A percentile compares a stretch with the other conserved stretches of the same genome.
phyloP scores from a whole-genome alignment of 148 eudicot genomes.

The Rhododendron griersonianum region DNA sequence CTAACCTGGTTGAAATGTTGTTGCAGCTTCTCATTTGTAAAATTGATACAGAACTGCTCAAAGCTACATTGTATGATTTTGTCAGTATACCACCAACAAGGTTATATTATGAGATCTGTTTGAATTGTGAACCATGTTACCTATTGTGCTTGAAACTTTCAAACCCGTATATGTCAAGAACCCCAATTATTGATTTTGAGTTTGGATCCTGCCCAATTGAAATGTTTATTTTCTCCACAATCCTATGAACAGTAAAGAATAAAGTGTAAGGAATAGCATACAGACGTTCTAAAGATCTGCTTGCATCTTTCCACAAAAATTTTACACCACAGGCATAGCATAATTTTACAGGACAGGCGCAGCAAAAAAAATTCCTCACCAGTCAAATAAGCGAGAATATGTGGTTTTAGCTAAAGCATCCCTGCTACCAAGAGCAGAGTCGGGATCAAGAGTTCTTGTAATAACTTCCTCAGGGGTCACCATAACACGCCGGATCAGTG shows the following conservation, averaged over 20 bases:
- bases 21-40: constrained; percentile 93
- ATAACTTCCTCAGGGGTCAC: constrained; percentile 98
- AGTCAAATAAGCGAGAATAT: constrained; percentile 95
- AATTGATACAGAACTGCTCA: constrained; percentile 98
- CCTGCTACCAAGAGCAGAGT: constrained; percentile 71
- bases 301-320: background rate
- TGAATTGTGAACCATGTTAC: constrained; percentile 25
- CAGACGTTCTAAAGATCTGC: background rate
- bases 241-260: constrained; percentile 44
- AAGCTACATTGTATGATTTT: constrained; percentile 43
- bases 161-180: constrained; percentile 86
- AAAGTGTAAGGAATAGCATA: constrained; percentile 13
- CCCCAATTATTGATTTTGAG: constrained; percentile 86
- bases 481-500: constrained; percentile 92
- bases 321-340: background rate
- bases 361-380: constrained; percentile 32
- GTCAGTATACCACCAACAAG: constrained; percentile 15
- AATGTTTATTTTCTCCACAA: constrained; percentile 87
- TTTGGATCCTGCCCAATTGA: constrained; percentile 98
- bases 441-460: constrained; percentile 82
- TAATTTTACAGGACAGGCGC: background rate
- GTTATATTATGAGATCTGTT: background rate
- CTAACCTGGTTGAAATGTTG: constrained; percentile 68
- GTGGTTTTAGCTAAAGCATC: constrained; percentile 95
- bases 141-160: constrained; percentile 90